Evolutionary conservation across 2,329 filamentous ascomycete genomes (phyloP), one percentile per base, ranked within the genome.

Genomic region (Rhynchosporium graminicola): DNA sequence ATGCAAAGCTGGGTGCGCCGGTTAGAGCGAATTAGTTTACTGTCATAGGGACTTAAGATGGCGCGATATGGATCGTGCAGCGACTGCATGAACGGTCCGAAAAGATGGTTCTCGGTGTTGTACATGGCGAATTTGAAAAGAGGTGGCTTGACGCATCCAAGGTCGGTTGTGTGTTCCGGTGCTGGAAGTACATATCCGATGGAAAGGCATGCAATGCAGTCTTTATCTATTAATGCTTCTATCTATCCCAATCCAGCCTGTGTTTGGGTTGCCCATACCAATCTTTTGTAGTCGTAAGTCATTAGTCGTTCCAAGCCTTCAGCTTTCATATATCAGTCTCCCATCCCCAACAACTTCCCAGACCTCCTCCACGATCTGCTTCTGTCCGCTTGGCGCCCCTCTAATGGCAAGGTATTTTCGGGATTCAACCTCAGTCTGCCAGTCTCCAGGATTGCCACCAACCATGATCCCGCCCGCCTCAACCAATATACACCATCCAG

Each of bases 391-490:
- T 20, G 82, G 80, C 33, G 86, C 85, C 0, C 82, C 85, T 47
- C 87, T 77, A 36, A 89, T 80, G 4, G 86, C 87, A 48, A 89
- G 77, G 71, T 88, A 89, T 64, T 83, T 79, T 58, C 87, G 78
- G 62, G 78, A 78, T 69, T 89, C 86, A 59, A 89, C 73, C 59
- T 77, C 76, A 1, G 82, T 79, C n/a, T 84, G 76, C 90, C 89
- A 93, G 60, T 83, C 82, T 0, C 89, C 90, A 0, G 88, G 86
- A 73, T 93, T 92, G 4, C 86, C 89, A 72, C 88, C 82, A 7
- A 83, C 88, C 79, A 94, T 85, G 57, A 84, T 78, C 0, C 90
- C 90, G 0, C 90, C 91, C 0, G 90, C 88, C 78, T 94, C 90
- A 36, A 79, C 77, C 31, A 94, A 77, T 64, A 94, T 87, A 62